These are phyloP conservation scores for Pisolithus sp. DNA, from an alignment of 768 basidiomycete species.

Conservation along the genomic window DNA sequence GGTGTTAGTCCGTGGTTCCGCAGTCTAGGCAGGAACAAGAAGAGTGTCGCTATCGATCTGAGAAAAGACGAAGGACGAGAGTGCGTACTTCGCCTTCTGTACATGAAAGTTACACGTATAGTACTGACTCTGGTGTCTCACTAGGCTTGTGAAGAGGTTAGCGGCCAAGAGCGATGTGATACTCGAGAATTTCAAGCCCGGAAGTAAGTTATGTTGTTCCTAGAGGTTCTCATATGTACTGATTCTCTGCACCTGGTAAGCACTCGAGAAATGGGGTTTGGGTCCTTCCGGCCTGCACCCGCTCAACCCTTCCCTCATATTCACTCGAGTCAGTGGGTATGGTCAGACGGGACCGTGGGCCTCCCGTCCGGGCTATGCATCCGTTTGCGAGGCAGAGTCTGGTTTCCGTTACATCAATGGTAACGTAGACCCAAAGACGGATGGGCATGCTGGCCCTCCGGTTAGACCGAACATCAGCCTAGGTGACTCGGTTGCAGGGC, in stretches of 20 bases:
- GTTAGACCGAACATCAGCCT: constrained; percentile 68
- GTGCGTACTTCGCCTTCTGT: constrained; percentile 23
- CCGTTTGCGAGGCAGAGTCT: constrained; percentile 71
- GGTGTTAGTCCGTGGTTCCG: constrained; percentile 72
- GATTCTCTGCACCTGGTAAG: constrained; percentile 25
- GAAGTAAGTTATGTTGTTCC: constrained; percentile 40
- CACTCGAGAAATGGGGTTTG: constrained; percentile 64
- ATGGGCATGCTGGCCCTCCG: constrained; percentile 52
- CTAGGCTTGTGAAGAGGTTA: constrained; percentile 53
- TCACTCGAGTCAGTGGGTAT: constrained; percentile 79
- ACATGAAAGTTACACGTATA: not conserved
- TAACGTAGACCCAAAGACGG: constrained; percentile 47
- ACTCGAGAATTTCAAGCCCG: constrained; percentile 70
- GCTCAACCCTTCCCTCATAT: constrained; percentile 84
- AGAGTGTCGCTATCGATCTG: constrained; percentile 64
- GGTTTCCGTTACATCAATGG: constrained; percentile 73
- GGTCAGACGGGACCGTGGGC: constrained; percentile 74
- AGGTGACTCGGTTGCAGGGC: constrained; percentile 64
- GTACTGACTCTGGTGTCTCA: not conserved
- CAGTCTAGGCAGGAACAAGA: constrained; percentile 67
- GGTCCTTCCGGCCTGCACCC: constrained; percentile 53
- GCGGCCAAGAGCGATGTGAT: constrained; percentile 61
- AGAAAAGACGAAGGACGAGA: constrained; percentile 48
- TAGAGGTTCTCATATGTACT: not conserved
- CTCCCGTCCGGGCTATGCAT: constrained; percentile 62